Conservation (phyloP, 2,329 filamentous ascomycete species). For the Blastomyces silverae region DNA sequence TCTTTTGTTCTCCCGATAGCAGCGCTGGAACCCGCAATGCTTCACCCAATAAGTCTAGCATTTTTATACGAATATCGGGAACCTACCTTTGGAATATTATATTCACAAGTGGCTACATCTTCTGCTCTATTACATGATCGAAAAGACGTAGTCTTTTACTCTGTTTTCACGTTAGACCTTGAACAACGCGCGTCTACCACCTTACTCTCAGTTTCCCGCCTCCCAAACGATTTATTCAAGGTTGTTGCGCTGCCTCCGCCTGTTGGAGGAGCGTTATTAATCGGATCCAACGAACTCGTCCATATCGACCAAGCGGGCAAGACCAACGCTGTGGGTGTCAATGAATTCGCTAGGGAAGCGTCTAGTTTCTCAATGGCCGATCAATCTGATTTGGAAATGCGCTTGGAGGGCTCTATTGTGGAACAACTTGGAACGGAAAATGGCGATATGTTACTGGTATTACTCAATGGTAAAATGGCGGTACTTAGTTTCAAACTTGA, state of each 20-base stretch:
- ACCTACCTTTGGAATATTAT: slow-evolving; percentile 91
- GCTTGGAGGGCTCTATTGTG: slow-evolving; percentile 72
- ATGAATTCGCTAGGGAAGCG: slow-evolving; percentile 74
- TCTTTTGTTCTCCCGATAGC: slow-evolving; percentile 92
- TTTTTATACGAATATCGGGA: slow-evolving; percentile 97
- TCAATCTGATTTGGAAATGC: slow-evolving; percentile 71
- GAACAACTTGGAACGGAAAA: slow-evolving; percentile 68
- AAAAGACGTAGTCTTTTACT: slow-evolving; percentile 81
- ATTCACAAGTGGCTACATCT: slow-evolving; percentile 67
- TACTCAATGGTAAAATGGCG: slow-evolving; percentile 66
- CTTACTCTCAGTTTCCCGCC: slow-evolving; percentile 73
- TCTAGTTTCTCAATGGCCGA: slow-evolving; percentile 81
- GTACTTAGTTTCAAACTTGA: slow-evolving; percentile 79
- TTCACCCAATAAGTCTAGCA: slow-evolving; percentile 82
- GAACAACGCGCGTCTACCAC: slow-evolving; percentile 90
- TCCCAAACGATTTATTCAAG: slow-evolving; percentile 80
- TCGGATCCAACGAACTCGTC: slow-evolving; percentile 85
- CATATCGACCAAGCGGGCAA: slow-evolving; percentile 96
- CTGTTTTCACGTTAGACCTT: slow-evolving; percentile 90
- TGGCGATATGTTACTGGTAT: slow-evolving; percentile 76
- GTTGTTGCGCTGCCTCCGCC: slow-evolving; percentile 78
- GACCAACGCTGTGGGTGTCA: slow-evolving; percentile 84
- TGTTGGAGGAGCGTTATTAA: slow-evolving; percentile 77
- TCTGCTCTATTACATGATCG: slow-evolving; percentile 64
- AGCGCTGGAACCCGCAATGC: slow-evolving; percentile 75